These are phyloP conservation scores for Colletotrichum lini DNA, from an alignment of 2,329 filamentous ascomycete genomes.

Conservation along the genomic window DNA sequence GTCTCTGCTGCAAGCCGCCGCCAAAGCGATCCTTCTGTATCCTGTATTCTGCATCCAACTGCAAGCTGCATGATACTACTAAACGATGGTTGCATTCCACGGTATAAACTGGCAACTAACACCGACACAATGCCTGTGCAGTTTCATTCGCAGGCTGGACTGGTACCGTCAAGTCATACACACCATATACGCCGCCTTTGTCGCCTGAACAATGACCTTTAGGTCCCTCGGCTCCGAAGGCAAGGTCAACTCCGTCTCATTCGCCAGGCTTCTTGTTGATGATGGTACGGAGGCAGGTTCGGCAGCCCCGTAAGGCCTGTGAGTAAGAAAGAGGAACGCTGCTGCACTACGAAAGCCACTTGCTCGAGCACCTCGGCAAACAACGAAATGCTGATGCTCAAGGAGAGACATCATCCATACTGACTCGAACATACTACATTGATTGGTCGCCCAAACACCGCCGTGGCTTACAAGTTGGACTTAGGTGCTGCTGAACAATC, in stretches of 20 bases:
- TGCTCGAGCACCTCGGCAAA: conserved; percentile 16
- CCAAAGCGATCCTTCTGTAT: not conserved
- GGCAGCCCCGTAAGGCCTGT: not conserved
- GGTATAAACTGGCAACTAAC: not conserved
- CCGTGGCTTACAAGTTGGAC: conserved; percentile 12
- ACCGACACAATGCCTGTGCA: not conserved
- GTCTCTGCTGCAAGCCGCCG: conserved; percentile 30
- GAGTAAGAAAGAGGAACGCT: not conserved
- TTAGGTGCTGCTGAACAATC: conserved; percentile 17
- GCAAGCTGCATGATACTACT: not conserved
- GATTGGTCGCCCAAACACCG: conserved; percentile 21
- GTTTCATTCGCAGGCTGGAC: not conserved
- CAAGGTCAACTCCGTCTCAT: not conserved
- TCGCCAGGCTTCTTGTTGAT: not conserved
- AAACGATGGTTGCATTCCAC: conserved; percentile 1
- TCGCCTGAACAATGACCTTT: not conserved
- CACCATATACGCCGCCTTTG: not conserved
- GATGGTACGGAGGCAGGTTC: conserved; percentile 2
- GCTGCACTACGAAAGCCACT: conserved; percentile 25
- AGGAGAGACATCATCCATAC: conserved; percentile 33
- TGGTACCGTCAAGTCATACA: not conserved
- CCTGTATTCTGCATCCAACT: conserved; percentile 6
- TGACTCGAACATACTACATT: conserved; percentile 14
- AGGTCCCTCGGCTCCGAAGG: not conserved
- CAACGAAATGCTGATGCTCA: conserved; percentile 22